These are phyloP conservation scores for Claviceps sp. DNA, from an alignment of 2,329 filamentous ascomycete genomes.

Conservation along the genomic window DNA sequence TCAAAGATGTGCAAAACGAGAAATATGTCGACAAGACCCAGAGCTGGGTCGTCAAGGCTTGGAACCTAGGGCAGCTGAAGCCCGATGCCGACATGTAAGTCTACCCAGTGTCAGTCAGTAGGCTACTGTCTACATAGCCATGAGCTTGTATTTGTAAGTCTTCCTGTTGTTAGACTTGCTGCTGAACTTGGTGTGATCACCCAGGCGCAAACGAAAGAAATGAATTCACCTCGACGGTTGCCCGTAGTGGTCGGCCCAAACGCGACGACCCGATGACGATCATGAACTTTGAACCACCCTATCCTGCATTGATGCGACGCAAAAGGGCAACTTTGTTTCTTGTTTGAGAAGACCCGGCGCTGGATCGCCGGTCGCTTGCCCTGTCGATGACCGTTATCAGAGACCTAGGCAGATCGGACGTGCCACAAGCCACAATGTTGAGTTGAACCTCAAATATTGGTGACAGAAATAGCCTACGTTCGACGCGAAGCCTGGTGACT, in stretches of 20 bases:
- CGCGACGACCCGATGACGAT: not conserved
- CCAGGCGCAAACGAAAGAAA: slow-evolving; percentile 6
- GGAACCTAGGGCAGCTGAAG: slow-evolving; percentile 37
- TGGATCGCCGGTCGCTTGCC: not conserved
- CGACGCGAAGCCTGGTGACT: too few relatives aligned
- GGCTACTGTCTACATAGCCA: too few relatives aligned
- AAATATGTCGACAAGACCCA: slow-evolving; percentile 64
- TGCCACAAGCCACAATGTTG: not conserved
- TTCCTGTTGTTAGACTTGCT: not conserved
- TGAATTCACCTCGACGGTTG: not conserved
- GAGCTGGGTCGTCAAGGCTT: slow-evolving; percentile 51
- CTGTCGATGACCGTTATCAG: not conserved
- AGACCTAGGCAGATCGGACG: not conserved
- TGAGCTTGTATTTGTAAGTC: not conserved
- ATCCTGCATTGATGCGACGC: not conserved
- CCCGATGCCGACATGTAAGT: slow-evolving; percentile 11
- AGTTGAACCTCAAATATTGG: too few relatives aligned
- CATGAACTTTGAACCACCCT: too few relatives aligned
- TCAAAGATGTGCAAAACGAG: slow-evolving; percentile 56
- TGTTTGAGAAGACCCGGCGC: not conserved
- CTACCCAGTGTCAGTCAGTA: not conserved
- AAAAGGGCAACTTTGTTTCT: not conserved
- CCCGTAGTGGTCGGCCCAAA: not conserved
- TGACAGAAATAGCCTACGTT: too few relatives aligned
- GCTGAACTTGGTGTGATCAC: not conserved